Conservation (phyloP, 495 filamentous ascomycete species). For the Hyaloscypha finlandica region DNA sequence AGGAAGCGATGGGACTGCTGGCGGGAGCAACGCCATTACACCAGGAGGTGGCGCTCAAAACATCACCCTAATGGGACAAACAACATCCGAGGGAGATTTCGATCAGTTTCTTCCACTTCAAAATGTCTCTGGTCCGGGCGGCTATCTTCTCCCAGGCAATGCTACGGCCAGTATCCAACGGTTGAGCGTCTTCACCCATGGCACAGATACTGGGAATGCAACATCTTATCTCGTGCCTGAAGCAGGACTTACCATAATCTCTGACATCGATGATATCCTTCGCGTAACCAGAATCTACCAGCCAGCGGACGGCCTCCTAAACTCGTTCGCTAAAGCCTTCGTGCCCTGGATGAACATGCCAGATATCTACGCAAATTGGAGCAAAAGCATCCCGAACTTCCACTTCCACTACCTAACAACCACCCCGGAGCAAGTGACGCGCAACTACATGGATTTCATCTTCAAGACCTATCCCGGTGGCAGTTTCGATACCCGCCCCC, state of each 20-base stretch:
- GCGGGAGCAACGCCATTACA: constrained; percentile 41
- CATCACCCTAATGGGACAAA: constrained; percentile 55
- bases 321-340: constrained; percentile 74
- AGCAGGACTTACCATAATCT: constrained; percentile 66
- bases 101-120: constrained; percentile 62
- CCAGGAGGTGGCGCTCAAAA: constrained; percentile 55
- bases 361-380: constrained; percentile 69
- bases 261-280: constrained; percentile 79
- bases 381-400: constrained; percentile 54
- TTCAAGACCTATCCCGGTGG: constrained; percentile 70
- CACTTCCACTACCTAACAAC: constrained; percentile 88
- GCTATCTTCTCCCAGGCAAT: constrained; percentile 57
- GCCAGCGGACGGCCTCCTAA: constrained; percentile 70
- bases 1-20: constrained; percentile 31
- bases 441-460: constrained; percentile 82
- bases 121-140: constrained; percentile 50
- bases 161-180: constrained; percentile 60
- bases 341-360: constrained; percentile 79
- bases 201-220: constrained; percentile 65
- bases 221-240: constrained; percentile 75
- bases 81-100: constrained; percentile 68
- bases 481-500: constrained; percentile 66
- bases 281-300: constrained; percentile 82
- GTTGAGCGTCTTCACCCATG: constrained; percentile 65
- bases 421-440: constrained; percentile 75